Conservation (phyloP, 2,329 filamentous ascomycete species). For the Botrytis aclada region DNA sequence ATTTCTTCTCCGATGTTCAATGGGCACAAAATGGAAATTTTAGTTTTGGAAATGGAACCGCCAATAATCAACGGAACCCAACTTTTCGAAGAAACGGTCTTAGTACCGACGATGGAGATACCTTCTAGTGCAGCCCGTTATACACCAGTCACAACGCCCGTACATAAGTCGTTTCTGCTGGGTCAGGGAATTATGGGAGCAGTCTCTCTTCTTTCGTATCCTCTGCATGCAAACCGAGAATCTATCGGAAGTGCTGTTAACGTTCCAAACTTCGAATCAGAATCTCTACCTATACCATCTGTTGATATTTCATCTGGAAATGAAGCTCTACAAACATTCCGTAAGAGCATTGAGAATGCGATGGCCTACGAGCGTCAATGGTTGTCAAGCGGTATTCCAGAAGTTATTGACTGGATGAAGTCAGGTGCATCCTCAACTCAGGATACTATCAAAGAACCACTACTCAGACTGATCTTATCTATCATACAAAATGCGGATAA, state of each 20-base stretch:
- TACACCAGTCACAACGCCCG: conserved; percentile 71
- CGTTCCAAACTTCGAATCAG: conserved; percentile 43
- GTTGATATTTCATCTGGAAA: conserved; percentile 64
- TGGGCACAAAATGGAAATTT: conserved; percentile 61
- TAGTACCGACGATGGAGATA: conserved; percentile 75
- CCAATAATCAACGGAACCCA: conserved; percentile 42
- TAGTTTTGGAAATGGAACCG: conserved; percentile 54
- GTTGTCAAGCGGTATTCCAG: conserved; percentile 67
- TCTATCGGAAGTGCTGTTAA: conserved; percentile 57
- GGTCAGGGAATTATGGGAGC: conserved; percentile 70
- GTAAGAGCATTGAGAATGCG: conserved; percentile 66
- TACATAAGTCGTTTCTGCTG: conserved; percentile 77
- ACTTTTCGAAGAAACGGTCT: conserved; percentile 60
- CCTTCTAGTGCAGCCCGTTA: conserved; percentile 62
- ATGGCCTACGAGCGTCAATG: conserved; percentile 71
- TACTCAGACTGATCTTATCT: conserved; percentile 65
- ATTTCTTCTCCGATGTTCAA: conserved; percentile 62
- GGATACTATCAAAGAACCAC: conserved; percentile 58
- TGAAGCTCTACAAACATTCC: conserved; percentile 63
- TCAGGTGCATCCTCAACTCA: conserved; percentile 41
- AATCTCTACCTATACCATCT: conserved; percentile 46
- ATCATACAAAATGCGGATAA: conserved; percentile 55
- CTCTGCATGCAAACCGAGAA: conserved; percentile 38
- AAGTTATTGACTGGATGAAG: conserved; percentile 64
- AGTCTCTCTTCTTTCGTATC: conserved; percentile 48